Evolutionary conservation across 75 land plant species (phyloP).

Genomic region (Chamaecyparis obtusa): DNA sequence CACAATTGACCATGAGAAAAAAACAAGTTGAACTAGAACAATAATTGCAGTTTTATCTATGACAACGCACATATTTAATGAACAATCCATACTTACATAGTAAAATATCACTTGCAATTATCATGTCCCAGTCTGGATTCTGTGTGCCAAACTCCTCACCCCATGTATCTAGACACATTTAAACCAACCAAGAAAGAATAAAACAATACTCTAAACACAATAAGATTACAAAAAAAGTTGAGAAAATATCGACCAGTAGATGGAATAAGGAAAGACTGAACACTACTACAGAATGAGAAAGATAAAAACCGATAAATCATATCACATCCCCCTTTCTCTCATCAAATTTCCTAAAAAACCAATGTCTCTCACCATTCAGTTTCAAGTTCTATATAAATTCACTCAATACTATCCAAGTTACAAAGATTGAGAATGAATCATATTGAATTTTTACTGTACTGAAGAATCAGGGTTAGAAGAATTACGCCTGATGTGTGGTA

Average conservation of each 20-base stretch:
- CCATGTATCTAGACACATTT: conserved; percentile 79
- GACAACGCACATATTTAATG: not conserved
- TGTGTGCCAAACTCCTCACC: conserved; percentile 76
- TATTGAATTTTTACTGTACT: not conserved
- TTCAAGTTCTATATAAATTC: not conserved
- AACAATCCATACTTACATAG: conserved; percentile 60
- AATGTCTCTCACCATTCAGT: not conserved
- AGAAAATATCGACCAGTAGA: not conserved
- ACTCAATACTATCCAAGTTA: not conserved
- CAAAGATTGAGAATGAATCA: not conserved
- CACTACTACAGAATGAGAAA: not conserved
- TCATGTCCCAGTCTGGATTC: conserved; percentile 77
- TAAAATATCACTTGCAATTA: conserved; percentile 96
- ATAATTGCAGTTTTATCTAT: not conserved
- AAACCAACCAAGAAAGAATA: not conserved
- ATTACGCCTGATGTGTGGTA: conserved; percentile 93
- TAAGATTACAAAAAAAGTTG: not conserved
- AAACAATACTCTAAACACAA: too few species aligned
- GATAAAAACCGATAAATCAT: not conserved
- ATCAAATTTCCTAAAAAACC: not conserved
- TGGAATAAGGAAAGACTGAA: not conserved
- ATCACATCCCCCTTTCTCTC: not conserved
- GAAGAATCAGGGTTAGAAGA: conserved; percentile 5
- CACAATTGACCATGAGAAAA: not conserved
- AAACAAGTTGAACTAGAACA: conserved; percentile 6